phyloP scores from a whole-genome alignment of 179 eudicot species.

The Actinidia chinensis region DNA sequence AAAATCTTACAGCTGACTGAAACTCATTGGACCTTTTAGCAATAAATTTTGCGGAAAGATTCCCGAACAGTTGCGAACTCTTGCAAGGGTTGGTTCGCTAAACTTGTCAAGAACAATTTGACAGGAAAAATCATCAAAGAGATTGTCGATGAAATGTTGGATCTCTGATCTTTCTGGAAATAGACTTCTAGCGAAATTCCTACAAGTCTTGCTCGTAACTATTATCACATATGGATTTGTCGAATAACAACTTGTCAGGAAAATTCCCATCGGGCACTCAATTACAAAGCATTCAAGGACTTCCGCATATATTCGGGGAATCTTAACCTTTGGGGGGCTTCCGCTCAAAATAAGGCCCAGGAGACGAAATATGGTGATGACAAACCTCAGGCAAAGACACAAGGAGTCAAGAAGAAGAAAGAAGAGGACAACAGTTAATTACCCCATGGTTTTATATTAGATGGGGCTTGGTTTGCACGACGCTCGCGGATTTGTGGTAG shows the following conservation, averaged over 20 bases:
- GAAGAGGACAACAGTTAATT: background rate
- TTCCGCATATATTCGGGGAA: slow-evolving; percentile 9
- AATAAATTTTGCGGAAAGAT: slow-evolving; percentile 34
- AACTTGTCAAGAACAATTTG: slow-evolving; percentile 38
- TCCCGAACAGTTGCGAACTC: slow-evolving; percentile 32
- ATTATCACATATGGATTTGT: slow-evolving; percentile 8
- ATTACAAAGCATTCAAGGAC: slow-evolving; percentile 18
- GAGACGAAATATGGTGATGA: background rate
- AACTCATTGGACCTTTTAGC: slow-evolving; percentile 21
- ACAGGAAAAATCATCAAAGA: slow-evolving; percentile 27
- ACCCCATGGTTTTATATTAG: background rate
- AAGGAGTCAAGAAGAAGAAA: background rate
- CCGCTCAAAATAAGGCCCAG: background rate
- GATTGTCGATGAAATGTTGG: slow-evolving; percentile 31
- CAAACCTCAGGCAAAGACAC: background rate
- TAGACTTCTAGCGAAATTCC: slow-evolving; percentile 40
- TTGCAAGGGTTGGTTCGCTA: slow-evolving; percentile 21
- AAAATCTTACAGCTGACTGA: background rate
- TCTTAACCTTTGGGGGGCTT: slow-evolving; percentile 15
- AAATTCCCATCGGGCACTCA: slow-evolving; percentile 35
- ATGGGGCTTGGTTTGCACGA: background rate
- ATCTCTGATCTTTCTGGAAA: slow-evolving; percentile 40
- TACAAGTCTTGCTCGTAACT: background rate
- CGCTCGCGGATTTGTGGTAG: slow-evolving; percentile 9
- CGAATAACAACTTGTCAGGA: slow-evolving; percentile 42